Evolutionary conservation across 306 rosid species (phyloP).

Genomic region (Gastrolobium villosum): DNA sequence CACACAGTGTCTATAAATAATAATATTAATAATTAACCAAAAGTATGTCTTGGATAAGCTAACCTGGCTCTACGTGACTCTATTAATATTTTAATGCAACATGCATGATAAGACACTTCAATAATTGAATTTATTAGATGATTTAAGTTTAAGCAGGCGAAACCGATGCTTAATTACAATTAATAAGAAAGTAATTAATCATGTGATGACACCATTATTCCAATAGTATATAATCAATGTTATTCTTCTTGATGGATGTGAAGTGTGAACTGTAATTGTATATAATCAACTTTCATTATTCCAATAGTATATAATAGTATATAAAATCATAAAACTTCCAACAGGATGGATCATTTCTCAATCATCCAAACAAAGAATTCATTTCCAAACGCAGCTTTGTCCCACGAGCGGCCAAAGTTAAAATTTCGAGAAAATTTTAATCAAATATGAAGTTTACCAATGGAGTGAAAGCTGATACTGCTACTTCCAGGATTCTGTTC

Average conservation of each 20-base stretch:
- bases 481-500: conserved; percentile 13
- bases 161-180: conserved; percentile 3
- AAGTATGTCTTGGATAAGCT: conserved; percentile 59
- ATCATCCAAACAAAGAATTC: conserved; percentile 48
- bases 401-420: conserved; percentile 28
- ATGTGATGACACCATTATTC: conserved; percentile 39
- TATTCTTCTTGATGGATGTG: conserved; percentile 63
- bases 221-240: conserved; percentile 32
- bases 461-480: conserved; percentile 35
- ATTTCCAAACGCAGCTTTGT: conserved; percentile 54
- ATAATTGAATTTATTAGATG: conserved; percentile 56
- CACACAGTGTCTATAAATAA: too few species aligned
- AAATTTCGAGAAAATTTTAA: conserved; percentile 5
- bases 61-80: conserved; percentile 50
- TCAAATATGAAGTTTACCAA: conserved; percentile 37
- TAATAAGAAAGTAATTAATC: not conserved
- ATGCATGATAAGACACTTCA: conserved; percentile 55
- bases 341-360: conserved; percentile 53
- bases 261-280: conserved; percentile 40
- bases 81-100: conserved; percentile 43
- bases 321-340: too few species aligned
- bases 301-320: too few species aligned
- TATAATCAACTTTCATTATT: too few species aligned
- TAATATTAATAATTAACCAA: too few species aligned
- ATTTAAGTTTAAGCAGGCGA: not conserved